Evolutionary conservation across 305 asterid genomes (phyloP).

Genomic region (Rubia tinctorum): DNA sequence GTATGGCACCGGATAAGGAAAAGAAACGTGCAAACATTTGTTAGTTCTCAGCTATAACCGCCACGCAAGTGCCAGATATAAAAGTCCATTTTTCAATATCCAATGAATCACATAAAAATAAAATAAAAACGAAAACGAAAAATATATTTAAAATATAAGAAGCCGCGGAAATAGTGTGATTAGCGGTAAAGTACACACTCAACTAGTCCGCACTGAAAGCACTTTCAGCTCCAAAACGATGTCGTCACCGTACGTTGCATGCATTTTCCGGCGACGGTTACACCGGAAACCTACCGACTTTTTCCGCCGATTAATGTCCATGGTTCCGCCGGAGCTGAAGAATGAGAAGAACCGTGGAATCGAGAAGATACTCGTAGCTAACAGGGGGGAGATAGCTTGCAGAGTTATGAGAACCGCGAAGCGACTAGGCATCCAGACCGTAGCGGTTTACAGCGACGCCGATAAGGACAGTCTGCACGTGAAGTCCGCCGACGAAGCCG

Average conservation of each 20-base stretch:
- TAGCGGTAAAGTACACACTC: neutral
- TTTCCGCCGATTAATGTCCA: conserved; percentile 33
- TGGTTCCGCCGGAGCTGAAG: conserved; percentile 34
- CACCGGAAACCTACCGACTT: conserved; percentile 11
- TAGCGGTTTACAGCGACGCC: conserved; percentile 91
- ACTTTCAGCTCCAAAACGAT: conserved; percentile 20
- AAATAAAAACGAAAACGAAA: no score
- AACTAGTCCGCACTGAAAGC: neutral
- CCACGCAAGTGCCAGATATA: conserved; percentile 17
- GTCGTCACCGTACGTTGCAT: conserved; percentile 40
- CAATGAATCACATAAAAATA: neutral
- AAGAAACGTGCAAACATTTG: neutral
- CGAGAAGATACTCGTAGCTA: conserved; percentile 82
- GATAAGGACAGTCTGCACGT: conserved; percentile 82
- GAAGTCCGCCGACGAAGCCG: conserved; percentile 91
- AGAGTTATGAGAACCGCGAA: conserved; percentile 79
- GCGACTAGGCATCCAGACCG: conserved; percentile 76
- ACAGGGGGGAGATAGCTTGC: conserved; percentile 97
- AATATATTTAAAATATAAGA: neutral
- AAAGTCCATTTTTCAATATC: neutral
- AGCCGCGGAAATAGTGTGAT: neutral
- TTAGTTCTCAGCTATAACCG: neutral
- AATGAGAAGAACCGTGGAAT: conserved; percentile 32
- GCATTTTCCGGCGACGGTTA: conserved; percentile 42
- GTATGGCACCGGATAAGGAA: neutral